Evolutionary conservation across 2,329 filamentous ascomycete genomes (phyloP), one percentile per base, ranked within the genome.

Genomic region (Alternaria rosae): DNA sequence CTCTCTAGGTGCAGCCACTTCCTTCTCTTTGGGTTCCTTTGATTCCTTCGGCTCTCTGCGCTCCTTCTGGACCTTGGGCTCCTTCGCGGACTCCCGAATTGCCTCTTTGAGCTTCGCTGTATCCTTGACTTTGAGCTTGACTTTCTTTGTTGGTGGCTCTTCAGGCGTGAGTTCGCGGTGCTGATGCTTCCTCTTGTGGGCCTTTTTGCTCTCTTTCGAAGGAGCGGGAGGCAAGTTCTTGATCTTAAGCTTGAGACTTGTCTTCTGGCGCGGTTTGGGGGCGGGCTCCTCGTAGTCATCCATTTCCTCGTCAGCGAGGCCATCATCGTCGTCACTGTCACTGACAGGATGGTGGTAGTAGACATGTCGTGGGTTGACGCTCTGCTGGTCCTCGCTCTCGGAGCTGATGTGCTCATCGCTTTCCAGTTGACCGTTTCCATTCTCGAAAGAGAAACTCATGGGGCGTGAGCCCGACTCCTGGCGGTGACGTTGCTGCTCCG

Each of bases 361-460:
- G 3, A 77, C 62, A 50, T 78, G 74, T 32, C 68, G 69, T 12
- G 77, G 76, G 35, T 79, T 76, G 44, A 78, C 67, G 62, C 73
- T 78, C 43, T 66, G 63, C 56, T 72, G 67, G 8, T 69, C 73
- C 52, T 76, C 75, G 42, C 75, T 77, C 26, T 66, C 73, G 11
- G 75, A 77, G 28, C 72, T 73, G 42, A 75, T 68, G 23, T 73
- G 82, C 42, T 74, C 79, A 61, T 87, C 84, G 32, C 84, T 87
- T 59, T 77, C 84, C 80, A 65, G 85, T 59, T 85, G 83, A 42
- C 86, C 86, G 61, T 87, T 84, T 0, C 86, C 85, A 72, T 87
- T 86, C 71, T 91, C 88, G 70, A 92, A 92, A 57, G 90, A 88
- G 64, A 92, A 89, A 75, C 89, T 92, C 88, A 92, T 92, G 66